Evolutionary conservation across 192 early-diverging fungal genomes (phyloP), one percentile per base, ranked within the genome.

Genomic region (Coemansia sp.): DNA sequence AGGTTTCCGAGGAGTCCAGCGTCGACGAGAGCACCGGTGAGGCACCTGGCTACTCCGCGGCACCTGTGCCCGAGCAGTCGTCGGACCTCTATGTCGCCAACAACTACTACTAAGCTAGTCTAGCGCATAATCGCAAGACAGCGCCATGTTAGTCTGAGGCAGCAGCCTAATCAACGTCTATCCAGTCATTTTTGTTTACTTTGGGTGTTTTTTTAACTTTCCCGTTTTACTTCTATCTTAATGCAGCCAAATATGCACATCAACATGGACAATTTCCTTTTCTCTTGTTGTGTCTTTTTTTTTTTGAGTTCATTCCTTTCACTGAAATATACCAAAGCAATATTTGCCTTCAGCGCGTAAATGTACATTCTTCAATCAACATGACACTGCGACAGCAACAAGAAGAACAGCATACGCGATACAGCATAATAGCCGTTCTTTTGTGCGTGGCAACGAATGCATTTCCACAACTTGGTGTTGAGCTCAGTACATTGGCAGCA

Each of bases 381-480:
- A 38, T 38, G 34, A 38, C 34, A 38, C 34, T 9, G 34, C 34
- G 34, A 38, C 34, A 38, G 34, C 34, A 38, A 38, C 34, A 38
- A 38, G 34, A 38, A 38, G 34, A 38, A 9, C 34, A 23, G 51
- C 51, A 53, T 10, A 14, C 25, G 25, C 10, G 10, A 27, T 26
- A 49, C 49, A 49, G 49, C n/a, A 25, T 54, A 44, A 19, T 8
- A 59, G 73, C 71, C 24, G 48, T 48, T n/a, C 30, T 73, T 24
- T 19, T 68, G 14, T 79, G 66, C 14, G 71, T 62, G 18, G 76
- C 64, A 23, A 53, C 66, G 56, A 79, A 79, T 55, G 70, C 76
- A 60, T 66, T 54, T 30, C 76, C 76, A 3, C 24, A 32, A 23
- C 54, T 79, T 7, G 55, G 64, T 7, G 32, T 24, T 1, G 24